Evolutionary conservation across 768 basidiomycete species (phyloP), one percentile per base, ranked within the genome.

Genomic region (Tricholoma matsutake): DNA sequence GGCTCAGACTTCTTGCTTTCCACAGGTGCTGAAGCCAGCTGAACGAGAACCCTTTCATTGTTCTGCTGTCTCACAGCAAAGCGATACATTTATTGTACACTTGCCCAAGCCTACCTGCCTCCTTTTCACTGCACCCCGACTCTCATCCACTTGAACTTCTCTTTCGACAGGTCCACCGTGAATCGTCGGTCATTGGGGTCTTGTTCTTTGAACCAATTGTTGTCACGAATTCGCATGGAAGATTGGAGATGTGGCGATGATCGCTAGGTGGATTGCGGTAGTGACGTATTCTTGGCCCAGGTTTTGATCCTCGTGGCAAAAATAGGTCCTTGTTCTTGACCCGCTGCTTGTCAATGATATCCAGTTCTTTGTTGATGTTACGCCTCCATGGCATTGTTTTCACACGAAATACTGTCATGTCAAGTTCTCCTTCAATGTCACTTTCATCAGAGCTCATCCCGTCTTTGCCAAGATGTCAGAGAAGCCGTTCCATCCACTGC

Each of bases 251-350:
- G 9, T 35, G 31, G 41, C 14, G 22, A 45, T 32, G 35, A 45
- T 49, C 18, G 22, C 41, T 47, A 22, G 31, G 29, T 32, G 28
- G 54, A 28, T 29, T 60, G 34, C 29, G 41, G 9, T 32, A 34
- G 37, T 39, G 31, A 5, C 28, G 29, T 34, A 32, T 32, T 31
- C 54, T 32, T 34, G 54, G 54, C 31, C 29, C 32, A 11, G 54
- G 54, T 25, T 20, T 54, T 34, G 54, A 54, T 39, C 54, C 54
- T 39, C 37, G 29, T 34, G 54, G 28, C 18, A 8, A 34, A 54
- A 59, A 64, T 20, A 64, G 22, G 35, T 59, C 57, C 11, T 43
- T 54, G 39, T 64, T 53, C 18, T 47, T 64, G n/a, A n/a, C n/a
- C n/a, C n/a, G n/a, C n/a, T n/a, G n/a, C n/a, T n/a, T n/a, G n/a